phyloP scores from a whole-genome alignment of 805 yeast genomes.

The Wickerhamomyces canadensis region DNA sequence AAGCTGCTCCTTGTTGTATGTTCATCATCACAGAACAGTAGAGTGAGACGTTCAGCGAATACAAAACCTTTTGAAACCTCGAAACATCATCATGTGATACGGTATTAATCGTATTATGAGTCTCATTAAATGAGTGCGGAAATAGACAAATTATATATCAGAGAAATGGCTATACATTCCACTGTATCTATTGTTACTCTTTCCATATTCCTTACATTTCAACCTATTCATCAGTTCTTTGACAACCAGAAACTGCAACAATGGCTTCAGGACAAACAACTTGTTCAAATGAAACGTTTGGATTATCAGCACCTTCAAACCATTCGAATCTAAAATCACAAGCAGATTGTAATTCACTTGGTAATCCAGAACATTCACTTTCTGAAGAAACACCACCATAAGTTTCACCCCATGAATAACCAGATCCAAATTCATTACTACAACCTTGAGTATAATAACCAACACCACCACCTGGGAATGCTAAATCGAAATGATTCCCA shows the following conservation, averaged over 20 bases:
- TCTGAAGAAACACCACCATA: slow-evolving; percentile 11
- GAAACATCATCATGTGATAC: too few relatives aligned
- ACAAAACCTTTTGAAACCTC: too few relatives aligned
- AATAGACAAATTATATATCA: too few relatives aligned
- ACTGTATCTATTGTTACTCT: too few relatives aligned
- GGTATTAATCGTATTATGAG: too few relatives aligned
- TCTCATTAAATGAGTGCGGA: too few relatives aligned
- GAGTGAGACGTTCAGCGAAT: too few relatives aligned
- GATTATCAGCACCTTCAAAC: slow-evolving; percentile 12
- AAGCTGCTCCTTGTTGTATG: too few relatives aligned
- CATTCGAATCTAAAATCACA: slow-evolving; percentile 13
- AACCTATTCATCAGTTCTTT: slow-evolving; percentile 9
- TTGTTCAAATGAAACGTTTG: slow-evolving; percentile 11
- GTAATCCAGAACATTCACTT: slow-evolving; percentile 6
- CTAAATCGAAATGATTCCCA: slow-evolving; percentile 12
- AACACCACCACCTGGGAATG: slow-evolving; percentile 12
- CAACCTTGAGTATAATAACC: slow-evolving; percentile 9
- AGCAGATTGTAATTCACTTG: slow-evolving; percentile 6
- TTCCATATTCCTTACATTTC: too few relatives aligned
- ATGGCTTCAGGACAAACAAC: slow-evolving; percentile 12
- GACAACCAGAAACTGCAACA: slow-evolving; percentile 9
- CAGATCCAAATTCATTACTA: slow-evolving; percentile 9
- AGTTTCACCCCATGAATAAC: slow-evolving; percentile 9
- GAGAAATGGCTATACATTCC: too few relatives aligned
- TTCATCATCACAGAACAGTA: too few relatives aligned